A percentile compares a stretch with the other conserved stretches of the same genome.
Conservation (phyloP, 345 rosid species). For the Limnanthes douglasii region DNA sequence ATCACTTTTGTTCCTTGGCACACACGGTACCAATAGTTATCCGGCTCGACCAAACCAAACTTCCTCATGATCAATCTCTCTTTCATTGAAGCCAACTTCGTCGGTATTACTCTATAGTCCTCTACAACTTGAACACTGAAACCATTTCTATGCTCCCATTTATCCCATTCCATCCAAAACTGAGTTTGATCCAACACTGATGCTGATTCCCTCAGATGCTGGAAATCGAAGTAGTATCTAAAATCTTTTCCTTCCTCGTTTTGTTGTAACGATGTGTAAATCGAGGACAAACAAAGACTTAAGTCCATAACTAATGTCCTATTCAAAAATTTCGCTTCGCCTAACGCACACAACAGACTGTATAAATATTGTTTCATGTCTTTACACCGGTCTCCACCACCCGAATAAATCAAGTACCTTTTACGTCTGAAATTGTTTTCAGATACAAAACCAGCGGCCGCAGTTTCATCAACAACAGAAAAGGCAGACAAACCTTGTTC, state of each 20-base stretch:
- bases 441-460: slow-evolving; percentile 68
- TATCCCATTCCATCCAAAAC: slow-evolving; percentile 77
- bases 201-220: slow-evolving; percentile 79
- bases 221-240: slow-evolving; percentile 85
- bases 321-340: slow-evolving; percentile 89
- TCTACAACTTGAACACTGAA: slow-evolving; percentile 57
- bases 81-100: slow-evolving; percentile 51
- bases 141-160: slow-evolving; percentile 46
- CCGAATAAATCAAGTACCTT: slow-evolving; percentile 58
- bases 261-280: slow-evolving; percentile 54
- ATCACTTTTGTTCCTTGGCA: slow-evolving; percentile 84
- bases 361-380: slow-evolving; percentile 90
- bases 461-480: slow-evolving; percentile 61
- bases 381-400: slow-evolving; percentile 89
- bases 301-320: slow-evolving; percentile 85
- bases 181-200: slow-evolving; percentile 78
- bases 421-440: slow-evolving; percentile 49
- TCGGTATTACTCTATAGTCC: slow-evolving; percentile 49
- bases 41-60: slow-evolving; percentile 82
- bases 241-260: slow-evolving; percentile 95
- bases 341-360: slow-evolving; percentile 92
- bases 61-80: slow-evolving; percentile 79
- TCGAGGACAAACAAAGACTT: slow-evolving; percentile 60
- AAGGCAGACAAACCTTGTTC: slow-evolving; percentile 14
- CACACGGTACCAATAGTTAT: slow-evolving; percentile 94